Conservation (phyloP, 352 stramenopile genomes). For the Plasmopara muralis region DNA sequence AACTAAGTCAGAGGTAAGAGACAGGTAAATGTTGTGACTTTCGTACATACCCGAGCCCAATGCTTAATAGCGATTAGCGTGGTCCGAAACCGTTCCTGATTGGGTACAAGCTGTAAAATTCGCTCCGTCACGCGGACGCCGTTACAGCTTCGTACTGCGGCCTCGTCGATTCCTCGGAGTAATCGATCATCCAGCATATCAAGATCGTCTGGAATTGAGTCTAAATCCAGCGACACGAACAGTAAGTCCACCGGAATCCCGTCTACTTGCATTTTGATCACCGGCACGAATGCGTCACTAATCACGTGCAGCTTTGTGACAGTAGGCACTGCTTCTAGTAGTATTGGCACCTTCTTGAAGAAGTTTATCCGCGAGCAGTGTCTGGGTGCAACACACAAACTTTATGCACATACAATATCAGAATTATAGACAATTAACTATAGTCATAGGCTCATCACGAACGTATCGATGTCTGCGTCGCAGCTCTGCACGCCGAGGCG, state of each 20-base stretch:
- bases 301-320: slow-evolving; percentile 80
- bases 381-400: slow-evolving; percentile 73
- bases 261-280: slow-evolving; percentile 93
- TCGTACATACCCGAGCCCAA: slow-evolving; percentile 64
- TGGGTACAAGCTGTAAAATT: slow-evolving; percentile 88
- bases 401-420: slow-evolving; percentile 16
- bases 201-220: slow-evolving; percentile 52
- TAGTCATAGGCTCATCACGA: not conserved
- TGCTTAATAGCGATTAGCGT: slow-evolving; percentile 90
- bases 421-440: not conserved
- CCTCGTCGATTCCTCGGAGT: slow-evolving; percentile 88
- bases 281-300: slow-evolving; percentile 84
- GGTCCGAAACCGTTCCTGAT: slow-evolving; percentile 80
- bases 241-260: slow-evolving; percentile 90
- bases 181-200: slow-evolving; percentile 77
- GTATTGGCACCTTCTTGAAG: slow-evolving; percentile 77
- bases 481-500: slow-evolving; percentile 79
- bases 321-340: slow-evolving; percentile 61
- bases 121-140: slow-evolving; percentile 93
- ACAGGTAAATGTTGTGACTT: not conserved
- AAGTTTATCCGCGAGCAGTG: slow-evolving; percentile 83
- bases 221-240: slow-evolving; percentile 79
- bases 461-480: slow-evolving; percentile 85
- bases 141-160: slow-evolving; percentile 90
- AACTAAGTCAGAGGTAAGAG: not conserved